These are phyloP conservation scores for Terana coerulea DNA, from an alignment of 768 basidiomycete genomes.

Conservation along the genomic window DNA sequence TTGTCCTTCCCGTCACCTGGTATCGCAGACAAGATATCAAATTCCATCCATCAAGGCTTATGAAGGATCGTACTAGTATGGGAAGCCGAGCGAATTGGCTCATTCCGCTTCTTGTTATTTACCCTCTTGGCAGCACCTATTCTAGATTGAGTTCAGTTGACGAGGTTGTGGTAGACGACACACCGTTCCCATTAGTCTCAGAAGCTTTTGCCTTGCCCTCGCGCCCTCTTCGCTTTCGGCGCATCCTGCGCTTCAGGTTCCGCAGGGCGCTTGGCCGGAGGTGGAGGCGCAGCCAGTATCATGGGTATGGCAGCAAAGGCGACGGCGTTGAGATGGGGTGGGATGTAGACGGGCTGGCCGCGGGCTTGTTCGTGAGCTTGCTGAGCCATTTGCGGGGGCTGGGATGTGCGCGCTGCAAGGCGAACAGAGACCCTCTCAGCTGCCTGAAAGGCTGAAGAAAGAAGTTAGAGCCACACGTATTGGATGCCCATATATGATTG, in stretches of 20 bases:
- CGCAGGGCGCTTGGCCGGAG: constrained; percentile 30
- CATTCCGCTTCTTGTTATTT: constrained; percentile 69
- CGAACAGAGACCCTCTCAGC: constrained; percentile 56
- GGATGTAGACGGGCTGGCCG: constrained; percentile 14
- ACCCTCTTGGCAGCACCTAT: constrained; percentile 53
- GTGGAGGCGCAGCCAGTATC: constrained; percentile 15
- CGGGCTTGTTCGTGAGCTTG: constrained; percentile 26
- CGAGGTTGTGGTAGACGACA: constrained; percentile 4
- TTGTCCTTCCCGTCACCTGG: constrained; percentile 7
- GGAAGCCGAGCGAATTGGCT: constrained; percentile 48
- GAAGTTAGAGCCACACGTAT: constrained; percentile 19
- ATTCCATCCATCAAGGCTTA: constrained; percentile 29
- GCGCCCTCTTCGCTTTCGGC: constrained; percentile 46
- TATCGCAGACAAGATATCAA: constrained; percentile 7
- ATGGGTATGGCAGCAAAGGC: constrained; percentile 7
- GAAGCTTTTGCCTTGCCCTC: constrained; percentile 33
- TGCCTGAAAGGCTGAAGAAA: constrained; percentile 44
- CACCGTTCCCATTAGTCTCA: constrained; percentile 30
- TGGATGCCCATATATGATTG: constrained; percentile 14
- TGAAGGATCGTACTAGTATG: neutral
- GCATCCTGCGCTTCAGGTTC: constrained; percentile 35
- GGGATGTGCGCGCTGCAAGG: constrained; percentile 47
- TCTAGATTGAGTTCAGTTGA: neutral
- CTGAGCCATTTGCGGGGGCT: constrained; percentile 32
- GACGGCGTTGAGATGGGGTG: constrained; percentile 6